Conservation (phyloP, 2,329 filamentous ascomycete species). For the Alternaria brassicicola region DNA sequence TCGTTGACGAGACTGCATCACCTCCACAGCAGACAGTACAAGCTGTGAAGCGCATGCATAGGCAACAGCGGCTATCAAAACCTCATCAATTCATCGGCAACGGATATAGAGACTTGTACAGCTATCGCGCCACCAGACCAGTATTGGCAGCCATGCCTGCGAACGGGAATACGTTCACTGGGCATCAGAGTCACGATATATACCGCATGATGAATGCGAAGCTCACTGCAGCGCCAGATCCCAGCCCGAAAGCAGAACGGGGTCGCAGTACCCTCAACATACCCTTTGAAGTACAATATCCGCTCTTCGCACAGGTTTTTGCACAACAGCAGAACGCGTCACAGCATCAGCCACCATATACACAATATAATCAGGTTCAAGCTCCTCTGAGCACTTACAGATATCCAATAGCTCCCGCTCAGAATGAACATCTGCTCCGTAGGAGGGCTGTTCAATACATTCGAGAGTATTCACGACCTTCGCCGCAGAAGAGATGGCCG, state of each 20-base stretch:
- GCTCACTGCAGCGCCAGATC: slow-evolving; percentile 1
- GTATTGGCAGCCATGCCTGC: slow-evolving; percentile 10
- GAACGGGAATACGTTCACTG: slow-evolving; percentile 18
- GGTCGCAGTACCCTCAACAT: neutral
- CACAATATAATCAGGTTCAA: slow-evolving; percentile 1
- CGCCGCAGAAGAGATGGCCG: slow-evolving; percentile 11
- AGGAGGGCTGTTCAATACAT: slow-evolving; percentile 23
- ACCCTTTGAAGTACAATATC: slow-evolving; percentile 13
- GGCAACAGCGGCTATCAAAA: neutral
- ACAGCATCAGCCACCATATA: neutral
- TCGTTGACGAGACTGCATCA: slow-evolving; percentile 25
- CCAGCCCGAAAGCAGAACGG: neutral
- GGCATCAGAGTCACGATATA: slow-evolving; percentile 23
- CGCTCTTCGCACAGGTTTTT: slow-evolving; percentile 2
- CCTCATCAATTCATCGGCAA: slow-evolving; percentile 22
- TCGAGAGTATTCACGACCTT: slow-evolving; percentile 15
- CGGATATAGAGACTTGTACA: slow-evolving; percentile 16
- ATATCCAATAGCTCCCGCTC: neutral
- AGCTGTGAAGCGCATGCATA: neutral
- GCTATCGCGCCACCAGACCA: slow-evolving; percentile 7
- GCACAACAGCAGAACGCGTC: neutral
- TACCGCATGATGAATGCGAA: slow-evolving; percentile 23
- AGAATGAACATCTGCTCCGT: slow-evolving; percentile 21
- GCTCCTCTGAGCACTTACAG: neutral
- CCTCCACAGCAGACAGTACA: slow-evolving; percentile 2